phyloP scores from a whole-genome alignment of 1,284 basidiomycete species.

The Grifola frondosa region DNA sequence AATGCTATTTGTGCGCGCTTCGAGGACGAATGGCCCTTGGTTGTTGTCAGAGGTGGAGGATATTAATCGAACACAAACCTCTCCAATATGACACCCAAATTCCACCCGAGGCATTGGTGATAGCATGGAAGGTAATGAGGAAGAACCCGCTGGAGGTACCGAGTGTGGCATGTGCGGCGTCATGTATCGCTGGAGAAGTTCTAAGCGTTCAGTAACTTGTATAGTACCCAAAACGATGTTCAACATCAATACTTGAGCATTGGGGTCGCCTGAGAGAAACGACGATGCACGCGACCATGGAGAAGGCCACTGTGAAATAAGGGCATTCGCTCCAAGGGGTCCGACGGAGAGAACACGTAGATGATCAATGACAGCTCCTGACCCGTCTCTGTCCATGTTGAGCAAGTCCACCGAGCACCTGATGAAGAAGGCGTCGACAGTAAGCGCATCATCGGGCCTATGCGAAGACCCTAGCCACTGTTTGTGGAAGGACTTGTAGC shows the following conservation, averaged over 20 bases:
- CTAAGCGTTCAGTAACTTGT: conserved; percentile 50
- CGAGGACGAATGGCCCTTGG: conserved; percentile 47
- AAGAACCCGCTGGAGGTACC: too few relatives aligned
- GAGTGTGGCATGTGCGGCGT: too few relatives aligned
- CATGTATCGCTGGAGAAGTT: conserved; percentile 43
- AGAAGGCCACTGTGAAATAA: conserved; percentile 61
- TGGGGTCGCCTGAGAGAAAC: conserved; percentile 59
- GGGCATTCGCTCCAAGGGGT: conserved; percentile 39
- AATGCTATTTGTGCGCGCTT: conserved; percentile 33
- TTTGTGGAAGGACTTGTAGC: conserved; percentile 45
- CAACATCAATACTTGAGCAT: conserved; percentile 55
- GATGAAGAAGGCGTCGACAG: conserved; percentile 50
- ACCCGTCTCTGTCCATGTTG: conserved; percentile 32
- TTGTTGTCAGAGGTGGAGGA: conserved; percentile 39
- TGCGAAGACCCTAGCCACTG: conserved; percentile 50
- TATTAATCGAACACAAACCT: conserved; percentile 47
- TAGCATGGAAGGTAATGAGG: conserved; percentile 33
- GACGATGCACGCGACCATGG: conserved; percentile 48
- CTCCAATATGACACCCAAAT: conserved; percentile 48
- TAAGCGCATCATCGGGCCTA: conserved; percentile 34
- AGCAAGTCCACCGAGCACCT: conserved; percentile 40
- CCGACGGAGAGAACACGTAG: conserved; percentile 48
- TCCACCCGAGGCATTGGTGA: conserved; percentile 52
- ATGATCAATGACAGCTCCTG: conserved; percentile 26
- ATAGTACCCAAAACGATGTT: conserved; percentile 47